Conservation (phyloP, 2,329 filamentous ascomycete genomes). For the Exserohilum rostratum region DNA sequence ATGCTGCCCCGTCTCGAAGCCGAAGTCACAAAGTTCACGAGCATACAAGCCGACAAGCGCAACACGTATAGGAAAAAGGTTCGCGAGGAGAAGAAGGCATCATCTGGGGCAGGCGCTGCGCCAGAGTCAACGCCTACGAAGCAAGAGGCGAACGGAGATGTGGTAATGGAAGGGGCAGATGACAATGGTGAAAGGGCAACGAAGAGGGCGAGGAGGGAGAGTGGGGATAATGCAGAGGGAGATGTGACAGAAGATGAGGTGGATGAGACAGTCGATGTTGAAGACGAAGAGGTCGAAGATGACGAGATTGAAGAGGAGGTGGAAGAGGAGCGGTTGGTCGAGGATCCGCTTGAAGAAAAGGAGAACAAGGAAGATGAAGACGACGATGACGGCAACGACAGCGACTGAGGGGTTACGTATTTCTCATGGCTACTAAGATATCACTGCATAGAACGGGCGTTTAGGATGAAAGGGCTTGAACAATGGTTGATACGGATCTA, state of each 20-base stretch:
- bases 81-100: constrained; percentile 64
- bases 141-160: constrained; percentile 5
- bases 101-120: neutral
- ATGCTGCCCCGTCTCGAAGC: constrained; percentile 75
- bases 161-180: constrained; percentile 11
- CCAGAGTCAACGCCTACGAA: constrained; percentile 3
- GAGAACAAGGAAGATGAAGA: constrained; percentile 53
- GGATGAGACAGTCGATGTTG: constrained; percentile 52
- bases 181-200: constrained; percentile 55
- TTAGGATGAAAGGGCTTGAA: constrained; percentile 12
- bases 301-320: constrained; percentile 63
- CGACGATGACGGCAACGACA: constrained; percentile 62
- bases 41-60: constrained; percentile 74
- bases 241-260: constrained; percentile 47
- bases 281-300: constrained; percentile 59
- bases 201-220: constrained; percentile 55
- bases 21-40: constrained; percentile 78
- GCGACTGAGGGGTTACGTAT: constrained; percentile 34
- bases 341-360: constrained; percentile 53
- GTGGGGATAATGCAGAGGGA: constrained; percentile 47
- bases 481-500: neutral
- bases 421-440: neutral
- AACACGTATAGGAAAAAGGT: constrained; percentile 74
- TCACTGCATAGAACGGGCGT: constrained; percentile 39
- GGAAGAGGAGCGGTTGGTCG: constrained; percentile 57